Evolutionary conservation across 1,284 basidiomycete species (phyloP), one percentile per base, ranked within the genome.

Genomic region (Mycosarcoma maydis): DNA sequence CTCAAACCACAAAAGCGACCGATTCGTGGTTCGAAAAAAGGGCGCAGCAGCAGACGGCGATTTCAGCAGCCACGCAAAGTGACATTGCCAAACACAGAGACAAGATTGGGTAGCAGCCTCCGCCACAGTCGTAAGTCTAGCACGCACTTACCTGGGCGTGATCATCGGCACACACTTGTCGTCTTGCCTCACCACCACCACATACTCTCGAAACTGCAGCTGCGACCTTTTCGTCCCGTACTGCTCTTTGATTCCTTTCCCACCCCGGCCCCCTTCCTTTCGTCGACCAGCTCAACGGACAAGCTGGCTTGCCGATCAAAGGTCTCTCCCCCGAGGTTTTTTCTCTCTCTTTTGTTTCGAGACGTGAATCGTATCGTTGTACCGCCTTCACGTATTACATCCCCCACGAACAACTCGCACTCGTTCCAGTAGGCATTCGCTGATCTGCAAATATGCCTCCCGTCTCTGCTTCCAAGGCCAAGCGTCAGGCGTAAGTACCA

Each of bases 401-500:
- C 19, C 9, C 50, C 50, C 47, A 41, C 41, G 13, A 41, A 37
- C 44, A 38, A 3, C 32, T 37, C 23, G 32, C 39, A 24, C 27
- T 16, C 33, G 27, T 45, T n/a, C n/a, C n/a, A n/a, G n/a, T n/a
- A n/a, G n/a, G 22, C 37, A 11, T 30, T 30, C 3, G 44, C 20
- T 45, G 36, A 48, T 22, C 20, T 20, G 36, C 58, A 24, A 73
- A 17, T 16, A 78, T 75, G 72, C 70, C 75, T 37, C 75, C 77
- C 38, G 75, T 81, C 29, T 81, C 80, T 60, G 80, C 80, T 52
- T 81, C 80, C 56, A 81, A 81, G 67, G 80, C 80, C 29, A 81
- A 81, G 71, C 78, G 80, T 42, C 80, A 81, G 66, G 80, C 80
- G 76, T 78, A 67, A 62, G 77, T 78, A 46, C n/a, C 33, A 39